phyloP scores from a whole-genome alignment of 1,284 basidiomycete genomes.

The Cutaneotrichosporon sp. region DNA sequence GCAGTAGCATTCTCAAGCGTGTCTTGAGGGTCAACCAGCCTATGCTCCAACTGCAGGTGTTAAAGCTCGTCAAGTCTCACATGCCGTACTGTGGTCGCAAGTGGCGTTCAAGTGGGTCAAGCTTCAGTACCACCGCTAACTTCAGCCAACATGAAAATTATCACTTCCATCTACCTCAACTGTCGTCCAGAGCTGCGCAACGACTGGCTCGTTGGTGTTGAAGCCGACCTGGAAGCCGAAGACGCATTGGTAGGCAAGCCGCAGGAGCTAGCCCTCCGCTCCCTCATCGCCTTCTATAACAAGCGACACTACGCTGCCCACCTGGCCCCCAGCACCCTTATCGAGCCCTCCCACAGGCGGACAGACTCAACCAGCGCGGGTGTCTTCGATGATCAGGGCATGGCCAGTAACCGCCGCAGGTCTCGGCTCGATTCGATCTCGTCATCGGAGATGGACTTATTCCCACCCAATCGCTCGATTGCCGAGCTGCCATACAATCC shows the following conservation, averaged over 20 bases:
- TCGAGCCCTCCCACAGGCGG: constrained; percentile 16
- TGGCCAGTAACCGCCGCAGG: constrained; percentile 7
- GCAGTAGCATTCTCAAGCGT: constrained; percentile 91
- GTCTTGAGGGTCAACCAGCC: constrained; percentile 91
- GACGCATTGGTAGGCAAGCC: constrained; percentile 57
- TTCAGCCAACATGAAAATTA: constrained; percentile 97
- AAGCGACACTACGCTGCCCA: constrained; percentile 39
- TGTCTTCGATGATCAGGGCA: constrained; percentile 19
- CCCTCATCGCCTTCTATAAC: constrained; percentile 82
- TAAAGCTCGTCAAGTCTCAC: constrained; percentile 98
- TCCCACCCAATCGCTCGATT: constrained; percentile 50
- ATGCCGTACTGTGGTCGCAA: constrained; percentile 97
- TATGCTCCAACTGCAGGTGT: constrained; percentile 87
- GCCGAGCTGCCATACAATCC: constrained; percentile 49
- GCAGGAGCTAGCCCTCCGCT: constrained; percentile 92
- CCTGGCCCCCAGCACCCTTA: constrained; percentile 4
- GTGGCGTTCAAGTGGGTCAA: constrained; percentile 82
- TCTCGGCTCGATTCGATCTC: constrained; percentile 18
- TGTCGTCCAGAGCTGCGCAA: constrained; percentile 93
- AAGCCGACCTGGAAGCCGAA: constrained; percentile 82
- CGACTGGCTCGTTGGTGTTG: constrained; percentile 92
- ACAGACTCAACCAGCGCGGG: constrained; percentile 21
- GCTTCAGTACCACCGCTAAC: background rate
- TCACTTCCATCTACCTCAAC: constrained; percentile 96
- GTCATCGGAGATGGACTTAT: constrained; percentile 46